A percentile compares a stretch with the other conserved stretches of the same genome.
phyloP scores from a whole-genome alignment of 1,139 yeast species.

The Oligophagozyma castellii region DNA sequence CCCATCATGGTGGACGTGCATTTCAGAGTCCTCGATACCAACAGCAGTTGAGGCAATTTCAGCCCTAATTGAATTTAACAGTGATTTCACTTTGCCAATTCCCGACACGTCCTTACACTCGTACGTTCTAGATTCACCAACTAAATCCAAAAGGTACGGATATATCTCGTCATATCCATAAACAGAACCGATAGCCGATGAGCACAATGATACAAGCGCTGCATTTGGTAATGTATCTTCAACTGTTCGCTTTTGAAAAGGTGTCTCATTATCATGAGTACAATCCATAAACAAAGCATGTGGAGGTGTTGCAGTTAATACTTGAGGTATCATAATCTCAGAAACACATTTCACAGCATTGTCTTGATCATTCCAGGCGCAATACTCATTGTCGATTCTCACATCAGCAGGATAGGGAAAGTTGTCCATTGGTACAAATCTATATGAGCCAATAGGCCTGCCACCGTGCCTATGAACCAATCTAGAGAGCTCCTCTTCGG shows the following conservation, averaged over 20 bases:
- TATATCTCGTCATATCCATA: constrained; percentile 91
- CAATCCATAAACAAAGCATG: constrained; percentile 97
- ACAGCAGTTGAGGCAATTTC: constrained; percentile 57
- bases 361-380: constrained; percentile 11
- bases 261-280: constrained; percentile 90
- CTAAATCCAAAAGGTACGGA: constrained; percentile 70
- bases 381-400: constrained; percentile 26
- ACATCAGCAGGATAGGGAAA: constrained; percentile 48
- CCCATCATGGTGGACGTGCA: constrained; percentile 89
- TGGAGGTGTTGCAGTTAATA: constrained; percentile 54
- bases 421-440: constrained; percentile 61
- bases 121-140: constrained; percentile 59
- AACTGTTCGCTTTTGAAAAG: constrained; percentile 76
- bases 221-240: constrained; percentile 94
- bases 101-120: constrained; percentile 44
- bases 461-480: constrained; percentile 91
- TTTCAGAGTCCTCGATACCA: constrained; percentile 63
- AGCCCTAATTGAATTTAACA: constrained; percentile 44
- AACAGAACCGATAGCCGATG: constrained; percentile 89
- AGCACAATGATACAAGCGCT: constrained; percentile 84
- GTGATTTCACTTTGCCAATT: constrained; percentile 54
- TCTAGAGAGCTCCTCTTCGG: constrained; percentile 72
- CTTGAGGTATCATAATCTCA: constrained; percentile 52
- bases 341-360: constrained; percentile 29
- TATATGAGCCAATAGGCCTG: constrained; percentile 82